Conservation (phyloP, 2,329 filamentous ascomycete species). For the Parastagonospora nodorum region DNA sequence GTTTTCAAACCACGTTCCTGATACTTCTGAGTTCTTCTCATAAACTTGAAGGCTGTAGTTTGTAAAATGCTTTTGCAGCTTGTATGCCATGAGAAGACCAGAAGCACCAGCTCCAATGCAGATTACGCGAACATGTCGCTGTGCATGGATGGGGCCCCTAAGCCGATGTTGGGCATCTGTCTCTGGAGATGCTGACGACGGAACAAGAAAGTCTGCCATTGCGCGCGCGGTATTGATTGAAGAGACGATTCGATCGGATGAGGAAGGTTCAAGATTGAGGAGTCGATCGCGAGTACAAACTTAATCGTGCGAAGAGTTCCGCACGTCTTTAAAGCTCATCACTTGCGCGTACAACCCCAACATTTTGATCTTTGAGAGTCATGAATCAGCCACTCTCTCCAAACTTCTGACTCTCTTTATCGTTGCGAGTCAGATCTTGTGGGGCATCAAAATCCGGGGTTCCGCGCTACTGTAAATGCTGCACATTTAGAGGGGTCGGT, state of each 20-base stretch:
- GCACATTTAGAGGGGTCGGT: constrained; percentile 3
- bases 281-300: background rate
- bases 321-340: constrained; percentile 6
- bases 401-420: background rate
- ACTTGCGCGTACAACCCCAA: background rate
- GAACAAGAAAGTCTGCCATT: constrained; percentile 33
- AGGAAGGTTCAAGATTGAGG: background rate
- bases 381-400: background rate
- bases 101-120: constrained; percentile 57
- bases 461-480: constrained; percentile 1
- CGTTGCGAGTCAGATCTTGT: constrained; percentile 11
- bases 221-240: background rate
- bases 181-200: constrained; percentile 23
- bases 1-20: constrained; percentile 61
- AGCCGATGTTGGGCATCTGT: constrained; percentile 33
- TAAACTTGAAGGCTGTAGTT: constrained; percentile 52
- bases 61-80: constrained; percentile 52
- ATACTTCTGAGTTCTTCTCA: constrained; percentile 56
- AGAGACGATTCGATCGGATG: background rate
- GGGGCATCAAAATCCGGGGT: constrained; percentile 2
- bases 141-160: constrained; percentile 40
- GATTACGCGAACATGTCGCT: constrained; percentile 46
- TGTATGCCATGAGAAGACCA: constrained; percentile 56
- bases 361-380: constrained; percentile 7
- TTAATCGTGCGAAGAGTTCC: background rate